A percentile compares a stretch with the other conserved stretches of the same genome.
Conservation (phyloP, 192 early-diverging fungal species). For the Linnemannia schmuckeri region DNA sequence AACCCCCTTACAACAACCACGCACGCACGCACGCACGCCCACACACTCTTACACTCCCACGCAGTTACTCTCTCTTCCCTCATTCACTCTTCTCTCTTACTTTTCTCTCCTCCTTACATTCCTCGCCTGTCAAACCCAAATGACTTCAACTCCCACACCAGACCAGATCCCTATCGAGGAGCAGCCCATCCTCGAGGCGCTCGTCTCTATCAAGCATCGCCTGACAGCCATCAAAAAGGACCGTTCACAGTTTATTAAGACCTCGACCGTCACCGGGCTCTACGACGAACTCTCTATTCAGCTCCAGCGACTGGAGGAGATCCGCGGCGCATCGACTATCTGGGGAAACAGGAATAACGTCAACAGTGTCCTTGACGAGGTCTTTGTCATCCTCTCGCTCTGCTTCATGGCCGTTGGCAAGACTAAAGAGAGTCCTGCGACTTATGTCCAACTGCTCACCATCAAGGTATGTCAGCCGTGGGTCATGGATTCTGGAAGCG, state of each 20-base stretch:
- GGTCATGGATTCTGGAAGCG: not conserved
- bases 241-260: conserved; percentile 74
- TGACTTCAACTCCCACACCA: conserved; percentile 52
- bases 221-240: conserved; percentile 83
- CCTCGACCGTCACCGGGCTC: conserved; percentile 70
- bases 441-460: conserved; percentile 81
- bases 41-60: not conserved
- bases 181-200: conserved; percentile 73
- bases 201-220: conserved; percentile 78
- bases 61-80: not conserved
- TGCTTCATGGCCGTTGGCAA: conserved; percentile 84
- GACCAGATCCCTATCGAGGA: conserved; percentile 63
- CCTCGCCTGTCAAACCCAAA: not conserved
- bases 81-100: not conserved
- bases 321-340: conserved; percentile 53
- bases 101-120: conserved; percentile 1
- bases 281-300: conserved; percentile 72
- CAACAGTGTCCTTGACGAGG: conserved; percentile 81
- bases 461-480: conserved; percentile 67
- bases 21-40: not conserved
- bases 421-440: conserved; percentile 81
- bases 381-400: conserved; percentile 81
- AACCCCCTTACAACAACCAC: not conserved
- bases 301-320: conserved; percentile 58
- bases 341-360: conserved; percentile 62